These are phyloP conservation scores for Cyclotella cryptica DNA, from an alignment of 108 stramenopile genomes.

Conservation along the genomic window DNA sequence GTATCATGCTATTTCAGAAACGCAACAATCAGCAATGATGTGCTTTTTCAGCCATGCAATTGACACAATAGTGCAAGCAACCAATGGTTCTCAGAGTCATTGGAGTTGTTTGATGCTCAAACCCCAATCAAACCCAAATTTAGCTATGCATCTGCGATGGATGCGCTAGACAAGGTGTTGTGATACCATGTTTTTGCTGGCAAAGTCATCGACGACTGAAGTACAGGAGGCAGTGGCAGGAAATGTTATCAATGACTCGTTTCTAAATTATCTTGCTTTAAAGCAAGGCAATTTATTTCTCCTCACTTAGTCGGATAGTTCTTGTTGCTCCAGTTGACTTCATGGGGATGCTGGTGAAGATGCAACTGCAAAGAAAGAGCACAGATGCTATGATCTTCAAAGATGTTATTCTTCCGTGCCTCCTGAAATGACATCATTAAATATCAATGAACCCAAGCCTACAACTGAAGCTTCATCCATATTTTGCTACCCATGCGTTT, in stretches of 20 bases:
- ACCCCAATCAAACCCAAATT: slow-evolving; percentile 21
- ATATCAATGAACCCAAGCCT: background rate
- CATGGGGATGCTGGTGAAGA: background rate
- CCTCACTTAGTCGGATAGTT: background rate
- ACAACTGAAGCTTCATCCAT: background rate
- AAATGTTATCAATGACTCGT: background rate
- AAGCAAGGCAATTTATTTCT: background rate
- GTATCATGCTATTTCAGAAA: background rate
- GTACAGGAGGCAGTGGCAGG: background rate
- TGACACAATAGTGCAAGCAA: background rate
- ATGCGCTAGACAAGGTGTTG: slow-evolving; percentile 19
- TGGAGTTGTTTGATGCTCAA: background rate
- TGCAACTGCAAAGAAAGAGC: background rate
- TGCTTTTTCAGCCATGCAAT: background rate
- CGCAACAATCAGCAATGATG: background rate
- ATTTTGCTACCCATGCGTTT: slow-evolving; percentile 17
- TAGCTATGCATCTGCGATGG: slow-evolving; percentile 37
- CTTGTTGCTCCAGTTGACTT: background rate
- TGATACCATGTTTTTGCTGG: slow-evolving; percentile 7
- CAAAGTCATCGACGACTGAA: background rate
- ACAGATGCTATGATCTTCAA: too few relatives aligned
- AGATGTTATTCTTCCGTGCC: too few relatives aligned
- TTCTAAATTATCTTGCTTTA: background rate
- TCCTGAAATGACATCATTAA: background rate
- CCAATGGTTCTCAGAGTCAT: background rate